Conservation (phyloP, 148 eudicot genomes). For the Cornus controversa region DNA sequence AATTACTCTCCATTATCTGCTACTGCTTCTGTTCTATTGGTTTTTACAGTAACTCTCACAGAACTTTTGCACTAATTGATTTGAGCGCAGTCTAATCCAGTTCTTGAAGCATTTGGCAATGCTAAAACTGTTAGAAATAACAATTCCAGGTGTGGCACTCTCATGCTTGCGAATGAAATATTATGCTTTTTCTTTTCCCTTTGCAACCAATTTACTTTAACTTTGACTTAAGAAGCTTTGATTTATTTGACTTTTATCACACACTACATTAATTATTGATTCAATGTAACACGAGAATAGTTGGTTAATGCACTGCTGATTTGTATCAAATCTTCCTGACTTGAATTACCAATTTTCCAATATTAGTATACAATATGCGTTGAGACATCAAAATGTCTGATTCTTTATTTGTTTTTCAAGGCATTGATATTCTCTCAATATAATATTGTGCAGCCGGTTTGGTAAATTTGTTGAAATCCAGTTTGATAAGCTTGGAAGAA, state of each 20-base stretch:
- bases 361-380: not conserved
- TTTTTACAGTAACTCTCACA: conserved; percentile 9
- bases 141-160: conserved; percentile 82
- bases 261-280: not conserved
- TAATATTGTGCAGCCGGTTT: conserved; percentile 69
- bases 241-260: not conserved
- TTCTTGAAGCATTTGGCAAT: conserved; percentile 99
- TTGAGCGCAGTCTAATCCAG: conserved; percentile 94
- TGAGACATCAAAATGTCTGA: not conserved
- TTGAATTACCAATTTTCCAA: not conserved
- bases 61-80: conserved; percentile 9
- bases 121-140: conserved; percentile 98
- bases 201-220: not conserved
- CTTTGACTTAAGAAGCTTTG: not conserved
- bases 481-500: conserved; percentile 96
- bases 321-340: not conserved
- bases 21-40: not conserved
- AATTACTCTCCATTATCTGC: not conserved
- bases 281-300: not conserved
- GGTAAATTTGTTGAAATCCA: conserved; percentile 99
- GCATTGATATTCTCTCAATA: conserved; percentile 10
- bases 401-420: not conserved
- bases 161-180: conserved; percentile 7
- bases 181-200: not conserved
- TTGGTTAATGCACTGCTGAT: not conserved